Conservation (phyloP, 83 land plant genomes). For the Picea mariana region DNA sequence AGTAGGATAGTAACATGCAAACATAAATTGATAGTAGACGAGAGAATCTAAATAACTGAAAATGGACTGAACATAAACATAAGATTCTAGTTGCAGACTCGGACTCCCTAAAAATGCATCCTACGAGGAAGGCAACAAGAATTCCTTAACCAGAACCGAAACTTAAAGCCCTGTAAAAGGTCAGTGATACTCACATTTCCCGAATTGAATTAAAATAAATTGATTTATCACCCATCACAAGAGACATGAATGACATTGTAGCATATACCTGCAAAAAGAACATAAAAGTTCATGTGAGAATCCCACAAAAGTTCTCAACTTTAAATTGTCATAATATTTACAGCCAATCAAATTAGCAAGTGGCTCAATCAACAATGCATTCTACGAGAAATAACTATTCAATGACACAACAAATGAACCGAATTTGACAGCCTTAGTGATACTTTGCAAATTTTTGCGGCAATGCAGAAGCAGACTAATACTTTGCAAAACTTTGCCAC, state of each 20-base stretch:
- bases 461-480: not conserved
- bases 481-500: not conserved
- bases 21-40: not conserved
- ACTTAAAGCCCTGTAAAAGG: no score
- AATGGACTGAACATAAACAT: not conserved
- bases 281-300: not conserved
- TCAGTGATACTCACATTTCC: slow-evolving; percentile 74
- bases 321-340: not conserved
- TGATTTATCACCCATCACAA: slow-evolving; percentile 56
- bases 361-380: not conserved
- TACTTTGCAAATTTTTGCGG: no score
- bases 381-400: not conserved
- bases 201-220: slow-evolving; percentile 91
- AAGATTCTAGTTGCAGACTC: not conserved
- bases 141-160: not conserved
- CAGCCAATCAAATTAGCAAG: not conserved
- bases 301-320: not conserved
- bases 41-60: not conserved
- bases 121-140: not conserved
- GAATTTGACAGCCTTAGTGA: not conserved
- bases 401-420: not conserved
- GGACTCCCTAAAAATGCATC: not conserved
- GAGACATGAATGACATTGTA: slow-evolving; percentile 87
- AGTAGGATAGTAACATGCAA: not conserved
- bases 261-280: slow-evolving; percentile 77